Evolutionary conservation across 768 basidiomycete genomes (phyloP).

Genomic region (Collybia sp.): DNA sequence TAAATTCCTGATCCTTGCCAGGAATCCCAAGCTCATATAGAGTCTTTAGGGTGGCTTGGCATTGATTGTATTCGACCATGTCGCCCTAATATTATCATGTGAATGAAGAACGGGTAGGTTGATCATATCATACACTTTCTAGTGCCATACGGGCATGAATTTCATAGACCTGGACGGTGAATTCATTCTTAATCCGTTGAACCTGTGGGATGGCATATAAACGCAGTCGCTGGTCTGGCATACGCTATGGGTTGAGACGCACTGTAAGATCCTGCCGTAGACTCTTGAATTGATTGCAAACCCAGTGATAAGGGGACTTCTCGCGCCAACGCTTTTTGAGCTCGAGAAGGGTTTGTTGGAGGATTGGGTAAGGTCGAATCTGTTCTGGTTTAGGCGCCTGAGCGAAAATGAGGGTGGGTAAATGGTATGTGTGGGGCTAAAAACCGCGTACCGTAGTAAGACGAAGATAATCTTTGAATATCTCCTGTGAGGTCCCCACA

Average conservation of each 20-base stretch:
- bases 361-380: constrained; percentile 83
- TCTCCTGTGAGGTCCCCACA: constrained; percentile 81
- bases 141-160: constrained; percentile 97
- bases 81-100: constrained; percentile 59
- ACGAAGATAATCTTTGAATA: constrained; percentile 96
- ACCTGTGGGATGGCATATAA: constrained; percentile 51
- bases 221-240: constrained; percentile 14
- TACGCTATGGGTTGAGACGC: constrained; percentile 29
- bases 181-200: constrained; percentile 97
- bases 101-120: constrained; percentile 2
- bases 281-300: constrained; percentile 98
- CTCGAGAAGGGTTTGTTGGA: constrained; percentile 80
- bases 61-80: constrained; percentile 99
- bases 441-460: constrained; percentile 70
- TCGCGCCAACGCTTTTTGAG: constrained; percentile 88
- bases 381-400: constrained; percentile 94
- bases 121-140: constrained; percentile 58
- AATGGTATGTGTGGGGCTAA: not conserved
- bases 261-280: constrained; percentile 96
- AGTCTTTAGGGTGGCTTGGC: constrained; percentile 84
- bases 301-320: constrained; percentile 76
- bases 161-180: constrained; percentile 96
- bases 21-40: constrained; percentile 93
- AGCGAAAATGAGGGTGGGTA: constrained; percentile 3
- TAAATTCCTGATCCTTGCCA: constrained; percentile 93